Evolutionary conservation across 768 basidiomycete genomes (phyloP), one percentile per base, ranked within the genome.

Genomic region (Leccinum incarnatum): DNA sequence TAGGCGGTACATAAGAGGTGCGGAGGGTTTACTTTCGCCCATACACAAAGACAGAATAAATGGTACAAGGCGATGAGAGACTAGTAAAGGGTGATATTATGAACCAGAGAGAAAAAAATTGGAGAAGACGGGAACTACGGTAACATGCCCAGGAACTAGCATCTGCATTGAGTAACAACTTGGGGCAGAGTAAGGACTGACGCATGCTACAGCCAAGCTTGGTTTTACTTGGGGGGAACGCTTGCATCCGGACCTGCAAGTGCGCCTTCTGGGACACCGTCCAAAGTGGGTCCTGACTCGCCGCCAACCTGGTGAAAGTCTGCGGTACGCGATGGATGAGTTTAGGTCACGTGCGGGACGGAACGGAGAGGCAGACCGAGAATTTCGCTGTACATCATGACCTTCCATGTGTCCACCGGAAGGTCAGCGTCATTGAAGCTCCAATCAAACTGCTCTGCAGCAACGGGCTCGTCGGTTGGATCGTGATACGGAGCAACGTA

Each of bases 381-480:
- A 63, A 98, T 98, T 76, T 99, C 96, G 67, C 88, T 91, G 79
- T 98, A 98, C 96, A 99, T 99, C 97, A 99, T 99, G 70, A 97
- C 96, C 77, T 98, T 98, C 97, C 97, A 99, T 1, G 93, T 96
- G 69, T 99, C 97, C 11, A 98, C 91, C 0, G 97, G 97, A 48
- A 99, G 80, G 73, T 99, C 97, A 19, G 97, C 97, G 63, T 99
- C 97, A 74, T 99, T 99, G 84, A 99, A 99, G 68, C 88, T 91
- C 97, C 97, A 99, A 75, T 99, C 97, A 68, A 99, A 99, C 69
- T 91, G 89, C 71, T 98, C 95, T 17, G 80, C 85, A 12, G 97
- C 93, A 19, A 88, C 87, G 9, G 97, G 97, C 72, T 99, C 97
- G 71, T 99, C 97, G 2, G 93, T 94, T 8, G 96, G 95, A 75